Base-by-base conservation (phyloP, 2,329 filamentous ascomycete genomes). In the Sarocladium brachiariae region DNA sequence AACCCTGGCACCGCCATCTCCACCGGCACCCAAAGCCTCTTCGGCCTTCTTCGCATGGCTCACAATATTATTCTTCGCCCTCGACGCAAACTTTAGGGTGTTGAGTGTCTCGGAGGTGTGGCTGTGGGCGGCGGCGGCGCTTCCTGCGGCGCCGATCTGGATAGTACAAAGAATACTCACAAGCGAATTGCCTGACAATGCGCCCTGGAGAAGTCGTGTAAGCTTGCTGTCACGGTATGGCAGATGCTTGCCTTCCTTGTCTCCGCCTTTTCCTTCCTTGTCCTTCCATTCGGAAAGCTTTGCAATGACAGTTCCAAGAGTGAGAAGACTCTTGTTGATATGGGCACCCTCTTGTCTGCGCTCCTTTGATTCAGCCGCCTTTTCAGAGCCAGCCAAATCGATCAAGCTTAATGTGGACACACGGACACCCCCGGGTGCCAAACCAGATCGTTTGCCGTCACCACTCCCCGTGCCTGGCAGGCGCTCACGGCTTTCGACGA, bases 81-180 rank as follows among this genome's bases (percentile, higher is more conserved):
- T 81, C 10, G 91, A 93, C 2, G 93, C 93, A 63, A 99, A 99
- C 61, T 97, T 99, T 54, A 99, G 74, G 0, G 93, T 99, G 65
- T 96, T 99, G 51, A 99, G 71, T 0, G 92, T 97, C 69, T 99
- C 93, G 16, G 81, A 80, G 0, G 87, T 89, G 61, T 96, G 89
- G 19, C 78, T 87, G 58, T 81, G 86, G 18, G 84, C 78, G 3
- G 83, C 70, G 1, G 88, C 87, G 8, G 80, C 75, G 59, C 82
- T 90, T 19, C 86, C 85, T 11, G 81, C 79, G 1, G 86, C 76
- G n/a, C 89, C 89, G 41, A 95, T 86, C 63, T 96, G 88, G 50
- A 99, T 93, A 0, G 93, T 99, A 65, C 93, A 99, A 18, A 99
- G 82, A 63, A 99, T 99, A 62, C 92, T 97, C 61, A 99, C 90